Conservation (phyloP, 2,329 filamentous ascomycete species). For the Monosporascus cannonballus region DNA sequence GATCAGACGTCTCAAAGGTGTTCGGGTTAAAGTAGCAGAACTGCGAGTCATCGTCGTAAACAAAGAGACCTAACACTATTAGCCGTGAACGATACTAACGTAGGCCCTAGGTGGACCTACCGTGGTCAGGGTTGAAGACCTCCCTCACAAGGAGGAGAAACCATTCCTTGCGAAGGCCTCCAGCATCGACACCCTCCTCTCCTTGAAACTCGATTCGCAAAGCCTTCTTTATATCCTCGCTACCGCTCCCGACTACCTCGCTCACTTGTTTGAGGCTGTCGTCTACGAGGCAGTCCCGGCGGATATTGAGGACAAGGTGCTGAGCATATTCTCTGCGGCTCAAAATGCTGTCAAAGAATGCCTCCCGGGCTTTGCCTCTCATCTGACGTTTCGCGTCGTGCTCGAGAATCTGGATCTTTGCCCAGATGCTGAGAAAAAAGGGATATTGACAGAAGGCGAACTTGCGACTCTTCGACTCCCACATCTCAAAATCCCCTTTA, state of each 20-base stretch:
- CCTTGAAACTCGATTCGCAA: conserved; percentile 79
- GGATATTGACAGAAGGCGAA: conserved; percentile 92
- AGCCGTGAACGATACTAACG: conserved; percentile 3
- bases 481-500: conserved; percentile 78
- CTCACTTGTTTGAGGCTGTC: conserved; percentile 82
- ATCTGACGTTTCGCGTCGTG: conserved; percentile 85
- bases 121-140: conserved; percentile 85
- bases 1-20: conserved; percentile 84
- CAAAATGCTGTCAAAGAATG: conserved; percentile 86
- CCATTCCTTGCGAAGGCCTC: conserved; percentile 89
- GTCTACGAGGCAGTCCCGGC: conserved; percentile 80
- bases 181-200: conserved; percentile 87
- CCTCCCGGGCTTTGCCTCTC: conserved; percentile 80
- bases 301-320: conserved; percentile 69
- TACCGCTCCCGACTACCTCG: conserved; percentile 72
- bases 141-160: conserved; percentile 83
- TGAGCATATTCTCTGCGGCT: conserved; percentile 68
- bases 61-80: conserved; percentile 64
- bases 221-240: conserved; percentile 86
- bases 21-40: conserved; percentile 92
- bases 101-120: conserved; percentile 40
- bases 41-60: conserved; percentile 84
- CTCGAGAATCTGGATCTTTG: conserved; percentile 86
- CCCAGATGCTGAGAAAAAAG: conserved; percentile 85
- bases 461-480: conserved; percentile 68